Evolutionary conservation across 495 filamentous ascomycete species (phyloP), one percentile per base, ranked within the genome.

Genomic region (Pseudevernia furfuracea): DNA sequence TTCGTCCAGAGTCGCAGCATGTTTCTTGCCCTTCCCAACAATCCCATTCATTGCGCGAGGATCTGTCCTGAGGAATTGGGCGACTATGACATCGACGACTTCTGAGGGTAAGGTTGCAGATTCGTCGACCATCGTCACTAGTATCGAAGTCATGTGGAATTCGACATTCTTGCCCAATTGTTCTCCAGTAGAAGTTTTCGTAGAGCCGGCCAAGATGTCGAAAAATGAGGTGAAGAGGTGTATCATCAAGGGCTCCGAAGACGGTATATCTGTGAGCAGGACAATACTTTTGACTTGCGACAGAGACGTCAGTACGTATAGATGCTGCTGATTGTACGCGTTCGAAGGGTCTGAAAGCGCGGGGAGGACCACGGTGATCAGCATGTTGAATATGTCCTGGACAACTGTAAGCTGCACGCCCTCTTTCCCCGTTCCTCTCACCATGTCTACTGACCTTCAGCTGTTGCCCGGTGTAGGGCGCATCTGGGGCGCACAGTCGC

Each of bases 261-360:
- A 85, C 5, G 90, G 87, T 49, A 97, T 85, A 69, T 97, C 95
- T n/a, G 89, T 89, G 67, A 99, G 83, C 38, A 99, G 82, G 37
- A 97, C 87, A 41, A 97, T 87, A 76, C 91, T 96, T 80, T 97
- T 96, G 61, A 96, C 87, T 70, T 93, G 88, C 65, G 91, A 87
- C 32, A 99, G 85, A 23, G 91, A 97, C 28, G 87, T 82, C 63
- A 99, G 80, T 63, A 96, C 89, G 68, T 93, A 91, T 68, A 91
- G 85, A 74, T 99, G 90, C 72, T 97, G 92, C 60, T 82, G 84
- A 74, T 96, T 96, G 77, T 96, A 97, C 21, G 92, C 84, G 71
- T 94, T 87, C 28, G 89, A 87, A 39, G 93, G 90, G 70, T 97
- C 90, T 64, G 89, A 86, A 28, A 99, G 83, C 34, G 90, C 85